A percentile compares a stretch with the other conserved stretches of the same genome.
These are phyloP conservation scores for Pythium coloratum DNA, from an alignment of 352 stramenopile genomes.

Conservation along the genomic window DNA sequence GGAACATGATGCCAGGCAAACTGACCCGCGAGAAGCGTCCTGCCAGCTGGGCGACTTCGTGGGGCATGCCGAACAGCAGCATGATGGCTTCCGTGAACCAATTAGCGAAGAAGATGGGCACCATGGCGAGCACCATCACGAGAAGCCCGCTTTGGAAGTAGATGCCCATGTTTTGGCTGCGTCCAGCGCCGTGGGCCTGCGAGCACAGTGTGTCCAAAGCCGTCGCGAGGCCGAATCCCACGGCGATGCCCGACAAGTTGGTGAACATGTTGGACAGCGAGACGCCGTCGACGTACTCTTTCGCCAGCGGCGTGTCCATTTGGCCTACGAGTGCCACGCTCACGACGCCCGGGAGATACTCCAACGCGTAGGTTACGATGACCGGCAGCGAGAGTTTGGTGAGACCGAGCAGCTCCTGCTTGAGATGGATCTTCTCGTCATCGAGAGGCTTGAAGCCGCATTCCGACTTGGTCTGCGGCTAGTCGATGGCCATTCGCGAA, in stretches of 20 bases:
- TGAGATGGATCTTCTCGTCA: neutral
- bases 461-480: neutral
- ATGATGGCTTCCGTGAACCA: slow-evolving; percentile 57
- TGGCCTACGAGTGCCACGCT: slow-evolving; percentile 61
- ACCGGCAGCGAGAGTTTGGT: slow-evolving; percentile 14
- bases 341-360: slow-evolving; percentile 54
- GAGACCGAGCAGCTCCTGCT: slow-evolving; percentile 11
- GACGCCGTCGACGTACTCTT: slow-evolving; percentile 58
- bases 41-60: slow-evolving; percentile 50
- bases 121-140: slow-evolving; percentile 44
- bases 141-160: slow-evolving; percentile 73
- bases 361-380: slow-evolving; percentile 37
- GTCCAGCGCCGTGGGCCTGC: slow-evolving; percentile 62
- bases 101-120: slow-evolving; percentile 57
- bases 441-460: slow-evolving; percentile 7
- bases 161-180: slow-evolving; percentile 64
- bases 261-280: slow-evolving; percentile 64
- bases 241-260: slow-evolving; percentile 67
- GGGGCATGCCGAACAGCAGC: slow-evolving; percentile 44
- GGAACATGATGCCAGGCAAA: slow-evolving; percentile 57
- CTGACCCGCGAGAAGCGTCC: slow-evolving; percentile 59
- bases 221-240: slow-evolving; percentile 50
- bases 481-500: neutral
- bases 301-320: slow-evolving; percentile 54
- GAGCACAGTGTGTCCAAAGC: slow-evolving; percentile 59